A percentile compares a stretch with the other conserved stretches of the same genome.
These are phyloP conservation scores for Torrubiella hemipterigena DNA, from an alignment of 2,329 filamentous ascomycete species.

Conservation along the genomic window DNA sequence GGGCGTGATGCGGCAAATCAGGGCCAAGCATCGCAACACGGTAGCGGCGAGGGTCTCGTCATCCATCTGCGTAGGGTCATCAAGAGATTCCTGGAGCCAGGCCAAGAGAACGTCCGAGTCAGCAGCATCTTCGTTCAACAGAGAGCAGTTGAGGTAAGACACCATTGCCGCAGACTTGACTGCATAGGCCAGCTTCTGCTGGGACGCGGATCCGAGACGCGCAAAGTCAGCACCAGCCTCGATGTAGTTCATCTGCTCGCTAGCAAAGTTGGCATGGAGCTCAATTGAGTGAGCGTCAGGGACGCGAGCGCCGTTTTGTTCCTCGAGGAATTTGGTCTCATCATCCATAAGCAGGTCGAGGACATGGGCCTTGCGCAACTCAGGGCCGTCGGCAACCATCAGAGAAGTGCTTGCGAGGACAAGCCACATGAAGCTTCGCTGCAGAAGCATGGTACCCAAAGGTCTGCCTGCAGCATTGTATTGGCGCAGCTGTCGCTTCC, in stretches of 20 bases:
- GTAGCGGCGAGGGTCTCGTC: conserved; percentile 66
- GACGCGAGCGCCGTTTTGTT: conserved; percentile 13
- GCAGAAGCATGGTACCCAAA: conserved; percentile 80
- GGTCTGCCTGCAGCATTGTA: conserved; percentile 73
- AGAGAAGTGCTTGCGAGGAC: conserved; percentile 69
- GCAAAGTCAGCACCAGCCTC: conserved; percentile 88
- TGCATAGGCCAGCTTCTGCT: conserved; percentile 75
- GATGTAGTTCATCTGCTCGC: conserved; percentile 73
- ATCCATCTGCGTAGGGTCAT: conserved; percentile 70
- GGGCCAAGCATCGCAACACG: conserved; percentile 69
- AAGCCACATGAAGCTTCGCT: conserved; percentile 78
- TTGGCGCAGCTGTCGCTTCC: conserved; percentile 75
- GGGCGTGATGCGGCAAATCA: conserved; percentile 66
- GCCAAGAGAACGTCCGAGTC: conserved; percentile 67
- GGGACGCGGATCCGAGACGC: conserved; percentile 64
- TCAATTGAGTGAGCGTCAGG: conserved; percentile 44
- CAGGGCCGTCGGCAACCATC: conserved; percentile 50
- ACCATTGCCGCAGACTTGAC: conserved; percentile 76
- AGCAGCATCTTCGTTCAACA: conserved; percentile 70
- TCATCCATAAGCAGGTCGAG: conserved; percentile 61
- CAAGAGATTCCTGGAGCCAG: conserved; percentile 77
- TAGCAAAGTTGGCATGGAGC: conserved; percentile 57
- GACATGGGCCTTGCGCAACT: conserved; percentile 49
- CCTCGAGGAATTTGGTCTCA: conserved; percentile 27
- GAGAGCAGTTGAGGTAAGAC: conserved; percentile 73